Evolutionary conservation across 805 yeast species (phyloP), one percentile per base, ranked within the genome.

Genomic region (Cyberlindnera euphorbiiphila): DNA sequence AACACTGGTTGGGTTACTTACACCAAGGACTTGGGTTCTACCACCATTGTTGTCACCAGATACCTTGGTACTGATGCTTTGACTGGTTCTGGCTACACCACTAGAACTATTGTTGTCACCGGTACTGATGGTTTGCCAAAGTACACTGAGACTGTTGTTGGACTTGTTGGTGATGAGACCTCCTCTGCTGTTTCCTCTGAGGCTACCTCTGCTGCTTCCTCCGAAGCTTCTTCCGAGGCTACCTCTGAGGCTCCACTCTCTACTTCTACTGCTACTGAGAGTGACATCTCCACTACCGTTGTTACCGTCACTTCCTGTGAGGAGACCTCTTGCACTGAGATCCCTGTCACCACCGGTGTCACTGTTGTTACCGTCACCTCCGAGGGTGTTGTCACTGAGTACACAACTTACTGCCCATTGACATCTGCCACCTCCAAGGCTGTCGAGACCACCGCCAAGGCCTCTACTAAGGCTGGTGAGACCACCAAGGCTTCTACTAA

Each of bases 401-500:
- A 61, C 59, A 62, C 69, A 14, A 65, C 71, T 8, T 64, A 63
- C 56, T 64, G 69, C 42, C 71, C 71, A 28, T 43, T 56, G 25
- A 50, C 58, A 25, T 43, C 19, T 13, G 29, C 19, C 19, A 9
- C 23, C 13, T 29, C 32, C 8, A 8, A 11, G 6, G 6, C 32
- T 26, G 17, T 10, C 18, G 17, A 12, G 22, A 28, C 22, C 18
- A 11, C 23, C 11, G 32, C 14, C 34, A 27, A 27, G 27, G 17
- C 29, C 46, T 12, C 31, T 46, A 13, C 53, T 57, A n/a, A 42
- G 37, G 37, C 25, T 45, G 9, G 16, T 30, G 16, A 20, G n/a
- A 10, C 12, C 52, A 19, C 24, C 11, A 9, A 9, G 23, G 49
- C 57, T 29, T 43, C 17, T 25, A 29, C 19, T 12, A 27, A 29